Conservation (phyloP, 371 early-diverging fungal species). For the Rhizopus arrhizus region DNA sequence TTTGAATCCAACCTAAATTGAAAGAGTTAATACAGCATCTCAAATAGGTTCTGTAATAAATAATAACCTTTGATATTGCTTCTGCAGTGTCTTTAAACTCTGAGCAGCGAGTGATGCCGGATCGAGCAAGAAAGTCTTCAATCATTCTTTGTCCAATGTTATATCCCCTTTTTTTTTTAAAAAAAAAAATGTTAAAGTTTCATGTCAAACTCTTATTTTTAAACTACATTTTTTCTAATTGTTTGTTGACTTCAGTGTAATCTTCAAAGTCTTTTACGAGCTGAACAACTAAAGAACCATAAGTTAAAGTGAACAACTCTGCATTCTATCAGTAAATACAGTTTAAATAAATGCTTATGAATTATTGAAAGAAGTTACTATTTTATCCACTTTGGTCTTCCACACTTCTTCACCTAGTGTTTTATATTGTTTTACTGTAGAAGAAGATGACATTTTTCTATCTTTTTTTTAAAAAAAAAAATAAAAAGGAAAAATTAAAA, state of each 20-base stretch:
- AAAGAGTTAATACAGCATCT: not conserved
- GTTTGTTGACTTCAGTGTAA: slow-evolving; percentile 89
- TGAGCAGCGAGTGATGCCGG: slow-evolving; percentile 79
- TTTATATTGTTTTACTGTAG: slow-evolving; percentile 70
- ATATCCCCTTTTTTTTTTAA: slow-evolving; percentile 80
- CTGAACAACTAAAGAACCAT: slow-evolving; percentile 95
- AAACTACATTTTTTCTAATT: slow-evolving; percentile 92
- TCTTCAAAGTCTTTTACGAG: slow-evolving; percentile 94
- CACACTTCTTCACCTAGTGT: slow-evolving; percentile 91
- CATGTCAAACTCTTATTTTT: not conserved
- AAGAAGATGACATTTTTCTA: slow-evolving; percentile 36
- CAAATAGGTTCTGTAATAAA: no score
- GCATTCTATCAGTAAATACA: slow-evolving; percentile 63
- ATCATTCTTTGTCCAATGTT: slow-evolving; percentile 95
- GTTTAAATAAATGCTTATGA: not conserved
- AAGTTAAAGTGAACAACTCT: slow-evolving; percentile 96
- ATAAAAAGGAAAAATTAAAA: not conserved
- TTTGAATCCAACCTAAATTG: slow-evolving; percentile 85
- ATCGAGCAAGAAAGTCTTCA: slow-evolving; percentile 93
- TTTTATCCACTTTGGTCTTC: slow-evolving; percentile 92
- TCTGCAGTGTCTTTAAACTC: slow-evolving; percentile 94
- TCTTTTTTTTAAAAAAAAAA: slow-evolving; percentile 1
- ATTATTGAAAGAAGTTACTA: slow-evolving; percentile 55
- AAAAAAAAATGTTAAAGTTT: not conserved
- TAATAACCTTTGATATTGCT: slow-evolving; percentile 77